Conservation (phyloP, 1,139 yeast genomes). For the Candida mesenterica region DNA sequence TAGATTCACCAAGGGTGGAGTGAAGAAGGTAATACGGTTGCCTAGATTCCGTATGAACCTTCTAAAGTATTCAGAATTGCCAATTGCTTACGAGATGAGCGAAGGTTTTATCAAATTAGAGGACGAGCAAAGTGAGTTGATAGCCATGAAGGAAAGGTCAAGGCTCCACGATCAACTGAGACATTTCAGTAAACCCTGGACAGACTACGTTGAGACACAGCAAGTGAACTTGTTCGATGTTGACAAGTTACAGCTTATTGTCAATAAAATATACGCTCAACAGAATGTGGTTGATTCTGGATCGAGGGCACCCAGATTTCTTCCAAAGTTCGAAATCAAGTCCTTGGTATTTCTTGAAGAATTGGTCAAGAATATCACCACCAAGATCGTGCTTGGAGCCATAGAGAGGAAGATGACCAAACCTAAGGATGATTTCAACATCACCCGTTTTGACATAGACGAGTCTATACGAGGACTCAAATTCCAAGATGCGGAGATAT, state of each 20-base stretch:
- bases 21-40: slow-evolving; percentile 11
- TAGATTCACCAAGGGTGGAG: slow-evolving; percentile 6
- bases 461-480: slow-evolving; percentile 5
- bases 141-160: slow-evolving; percentile 20
- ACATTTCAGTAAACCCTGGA: slow-evolving; percentile 8
- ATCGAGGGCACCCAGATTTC: slow-evolving; percentile 3
- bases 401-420: slow-evolving; percentile 6
- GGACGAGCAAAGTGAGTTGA: slow-evolving; percentile 37
- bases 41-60: slow-evolving; percentile 14
- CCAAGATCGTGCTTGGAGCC: slow-evolving; percentile 8
- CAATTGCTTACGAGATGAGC: slow-evolving; percentile 55
- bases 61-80: slow-evolving; percentile 43
- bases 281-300: slow-evolving; percentile 7
- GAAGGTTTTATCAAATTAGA: slow-evolving; percentile 47
- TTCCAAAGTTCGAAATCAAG: slow-evolving; percentile 8
- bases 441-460: slow-evolving; percentile 5
- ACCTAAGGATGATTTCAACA: neutral
- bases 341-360: slow-evolving; percentile 13
- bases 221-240: slow-evolving; percentile 7
- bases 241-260: slow-evolving; percentile 7
- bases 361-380: slow-evolving; percentile 8
- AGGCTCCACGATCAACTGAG: slow-evolving; percentile 14
- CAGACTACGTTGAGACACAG: slow-evolving; percentile 5
- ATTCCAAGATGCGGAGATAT: slow-evolving; percentile 1
- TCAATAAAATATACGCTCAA: slow-evolving; percentile 4